A percentile compares a stretch with the other conserved stretches of the same genome.
These are phyloP conservation scores for Melastoma malabathricum DNA, from an alignment of 345 rosid species.

Conservation along the genomic window DNA sequence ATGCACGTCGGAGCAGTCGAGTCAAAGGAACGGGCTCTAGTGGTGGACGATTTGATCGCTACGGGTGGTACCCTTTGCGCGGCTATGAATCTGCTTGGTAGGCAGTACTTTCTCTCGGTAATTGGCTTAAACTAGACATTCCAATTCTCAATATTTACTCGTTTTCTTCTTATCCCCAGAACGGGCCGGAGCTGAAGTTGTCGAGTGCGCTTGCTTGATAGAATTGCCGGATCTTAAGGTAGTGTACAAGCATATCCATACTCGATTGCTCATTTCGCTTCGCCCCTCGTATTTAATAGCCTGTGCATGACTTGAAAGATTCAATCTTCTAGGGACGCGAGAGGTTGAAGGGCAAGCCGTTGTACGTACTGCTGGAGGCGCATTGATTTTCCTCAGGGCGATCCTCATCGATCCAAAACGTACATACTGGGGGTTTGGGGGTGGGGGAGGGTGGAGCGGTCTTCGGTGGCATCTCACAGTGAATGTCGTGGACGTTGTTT, in stretches of 20 bases:
- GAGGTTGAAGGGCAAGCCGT: constrained; percentile 41
- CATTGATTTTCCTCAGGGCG: constrained; percentile 14
- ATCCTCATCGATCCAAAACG: neutral
- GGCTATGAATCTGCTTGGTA: constrained; percentile 89
- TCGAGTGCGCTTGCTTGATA: constrained; percentile 78
- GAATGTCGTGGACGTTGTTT: too few relatives aligned
- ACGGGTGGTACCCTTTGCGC: constrained; percentile 96
- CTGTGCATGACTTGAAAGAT: neutral
- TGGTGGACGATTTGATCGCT: constrained; percentile 84
- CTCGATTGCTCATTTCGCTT: too few relatives aligned
- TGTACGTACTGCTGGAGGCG: constrained; percentile 54
- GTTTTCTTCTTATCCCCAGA: constrained; percentile 24
- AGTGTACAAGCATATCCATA: too few relatives aligned
- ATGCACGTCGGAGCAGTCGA: constrained; percentile 90
- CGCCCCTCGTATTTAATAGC: too few relatives aligned
- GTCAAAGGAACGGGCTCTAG: constrained; percentile 64
- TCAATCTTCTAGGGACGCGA: constrained; percentile 44
- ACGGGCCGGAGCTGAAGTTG: constrained; percentile 83
- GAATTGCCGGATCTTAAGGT: constrained; percentile 83
- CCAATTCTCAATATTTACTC: neutral
- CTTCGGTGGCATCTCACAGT: too few relatives aligned
- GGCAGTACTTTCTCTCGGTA: constrained; percentile 3
- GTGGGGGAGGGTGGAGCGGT: too few relatives aligned
- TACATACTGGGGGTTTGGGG: neutral
- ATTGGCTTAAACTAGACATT: neutral